Evolutionary conservation across 352 stramenopile species (phyloP), one percentile per base, ranked within the genome.

Genomic region (Bremia lactucae): DNA sequence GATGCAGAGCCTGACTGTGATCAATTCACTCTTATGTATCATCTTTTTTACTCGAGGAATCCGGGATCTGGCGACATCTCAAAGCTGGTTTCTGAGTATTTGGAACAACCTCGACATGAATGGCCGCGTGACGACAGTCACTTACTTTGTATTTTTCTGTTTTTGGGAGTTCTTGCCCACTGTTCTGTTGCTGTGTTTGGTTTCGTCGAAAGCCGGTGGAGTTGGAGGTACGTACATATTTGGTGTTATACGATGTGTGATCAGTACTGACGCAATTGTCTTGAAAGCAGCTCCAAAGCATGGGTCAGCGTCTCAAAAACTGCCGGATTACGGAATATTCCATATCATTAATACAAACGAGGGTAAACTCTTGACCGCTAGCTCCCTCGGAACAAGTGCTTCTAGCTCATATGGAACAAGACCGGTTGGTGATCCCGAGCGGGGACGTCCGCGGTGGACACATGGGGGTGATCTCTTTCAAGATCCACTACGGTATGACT

Each of bases 41-140:
- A 88, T 91, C 49, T 91, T 91, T 60, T 80, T 89, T 43, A 89
- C 74, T 24, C 70, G 79, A 28, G 77, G 66, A 3, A 60, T 81
- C 25, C 65, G 76, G 22, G 79, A 91, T 52, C 56, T 91, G 33
- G 75, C 72, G 7, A 91, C 76, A 29, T 87, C 76, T 19, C 71
- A 91, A 51, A 87, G 78, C 55, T 91, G 75, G 78, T 65, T 86
- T 39, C 57, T 91, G 10, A 87, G 72, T 50, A 87, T 91, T 26
- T 83, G 74, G 71, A 91, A 91, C 53, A 81, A 85, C 43, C 50
- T 91, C 26, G 78, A 91, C 43, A 84, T 88, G 72, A 87, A 83
- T 31, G 76, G 75, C 43, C 70, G 77, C 37, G 76, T 89, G 42
- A 87, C 76, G 22, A 80, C 75, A 24, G 75, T 84, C 28, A 62